Evolutionary conservation across 1,284 basidiomycete genomes (phyloP).

Genomic region (Bjerkandera adusta): DNA sequence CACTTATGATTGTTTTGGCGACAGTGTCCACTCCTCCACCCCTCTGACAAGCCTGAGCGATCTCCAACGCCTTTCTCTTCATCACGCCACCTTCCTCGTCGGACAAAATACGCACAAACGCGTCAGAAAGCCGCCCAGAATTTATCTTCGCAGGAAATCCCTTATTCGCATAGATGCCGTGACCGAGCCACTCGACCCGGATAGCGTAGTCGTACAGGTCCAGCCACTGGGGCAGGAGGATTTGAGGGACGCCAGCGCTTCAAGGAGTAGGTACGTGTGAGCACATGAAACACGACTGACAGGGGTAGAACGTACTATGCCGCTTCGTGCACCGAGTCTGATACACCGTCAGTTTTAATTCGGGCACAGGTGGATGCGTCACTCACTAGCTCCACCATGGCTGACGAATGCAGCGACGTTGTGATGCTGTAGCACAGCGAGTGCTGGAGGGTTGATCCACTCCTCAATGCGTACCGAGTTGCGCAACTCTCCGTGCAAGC

Average conservation of each 20-base stretch:
- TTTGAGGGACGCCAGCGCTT: slow-evolving; percentile 15
- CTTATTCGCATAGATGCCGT: slow-evolving; percentile 17
- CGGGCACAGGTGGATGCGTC: neutral
- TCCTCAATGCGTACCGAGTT: slow-evolving; percentile 10
- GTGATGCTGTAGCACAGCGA: slow-evolving; percentile 13
- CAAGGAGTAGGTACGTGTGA: neutral
- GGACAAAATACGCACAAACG: slow-evolving; percentile 5
- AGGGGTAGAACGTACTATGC: slow-evolving; percentile 7
- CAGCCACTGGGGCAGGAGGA: slow-evolving; percentile 17
- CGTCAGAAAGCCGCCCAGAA: slow-evolving; percentile 8
- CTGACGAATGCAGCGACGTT: slow-evolving; percentile 14
- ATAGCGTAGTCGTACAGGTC: slow-evolving; percentile 18
- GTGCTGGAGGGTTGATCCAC: slow-evolving; percentile 13
- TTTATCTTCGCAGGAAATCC: slow-evolving; percentile 10
- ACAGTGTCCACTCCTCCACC: slow-evolving; percentile 14
- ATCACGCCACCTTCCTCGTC: slow-evolving; percentile 7
- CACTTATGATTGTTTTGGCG: slow-evolving; percentile 11
- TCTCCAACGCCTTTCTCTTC: slow-evolving; percentile 11
- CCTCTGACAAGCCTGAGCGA: slow-evolving; percentile 11
- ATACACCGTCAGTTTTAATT: neutral
- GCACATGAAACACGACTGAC: neutral
- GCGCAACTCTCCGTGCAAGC: slow-evolving; percentile 1
- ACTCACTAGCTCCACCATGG: slow-evolving; percentile 14
- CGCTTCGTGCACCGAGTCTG: slow-evolving; percentile 11
- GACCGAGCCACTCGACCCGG: slow-evolving; percentile 15